Base-by-base conservation (phyloP, 495 filamentous ascomycete genomes). In the Chaetomium fimeti region DNA sequence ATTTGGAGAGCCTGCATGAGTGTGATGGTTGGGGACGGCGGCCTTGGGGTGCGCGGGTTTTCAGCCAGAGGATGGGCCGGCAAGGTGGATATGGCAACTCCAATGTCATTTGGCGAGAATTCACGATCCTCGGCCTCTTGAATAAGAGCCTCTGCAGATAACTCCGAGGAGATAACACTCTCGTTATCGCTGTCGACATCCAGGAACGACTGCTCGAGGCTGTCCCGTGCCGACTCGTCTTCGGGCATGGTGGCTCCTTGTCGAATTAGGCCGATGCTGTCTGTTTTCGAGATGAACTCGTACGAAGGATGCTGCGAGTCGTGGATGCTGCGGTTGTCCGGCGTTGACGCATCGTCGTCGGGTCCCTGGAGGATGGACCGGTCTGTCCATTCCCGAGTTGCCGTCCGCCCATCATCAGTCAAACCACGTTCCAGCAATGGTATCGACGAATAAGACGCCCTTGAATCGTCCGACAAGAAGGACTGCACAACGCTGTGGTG, bases 1-100 rank as follows among this genome's bases (percentile, higher is more conserved):
- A 83, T 80, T 36, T 79, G 78, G 49, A 82, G 78, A 16, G 86
- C 82, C 60, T 90, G 83, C 53, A 86, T 82, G 13, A 88, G 79
- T 0, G 90, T 92, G 73, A 91, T 85, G 4, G 91, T 89, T 59
- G 92, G 91, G 22, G 90, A 92, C 16, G 89, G 89, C 18, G 91
- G 88, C 60, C 89, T 85, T 6, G 71, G 45, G 57, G 64, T 59
- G 8, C 61, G 45, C 18, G 60, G 63, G 32, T 36, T 66, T 6
- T 71, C 74, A 2, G 82, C 82, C 28, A 91, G 79, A 12, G 90
- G 89, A 73, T 91, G 88, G 28, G 78, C 79, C 1, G 87, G 85
- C 45, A 86, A 71, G 27, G 81, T 78, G 36, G 78, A 67, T 71
- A 81, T 62, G 72, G 84, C 73, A 65, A 79, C 67, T 65, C 76